These are phyloP conservation scores for Selenicereus undatus DNA, from an alignment of 148 eudicot genomes.

Conservation along the genomic window DNA sequence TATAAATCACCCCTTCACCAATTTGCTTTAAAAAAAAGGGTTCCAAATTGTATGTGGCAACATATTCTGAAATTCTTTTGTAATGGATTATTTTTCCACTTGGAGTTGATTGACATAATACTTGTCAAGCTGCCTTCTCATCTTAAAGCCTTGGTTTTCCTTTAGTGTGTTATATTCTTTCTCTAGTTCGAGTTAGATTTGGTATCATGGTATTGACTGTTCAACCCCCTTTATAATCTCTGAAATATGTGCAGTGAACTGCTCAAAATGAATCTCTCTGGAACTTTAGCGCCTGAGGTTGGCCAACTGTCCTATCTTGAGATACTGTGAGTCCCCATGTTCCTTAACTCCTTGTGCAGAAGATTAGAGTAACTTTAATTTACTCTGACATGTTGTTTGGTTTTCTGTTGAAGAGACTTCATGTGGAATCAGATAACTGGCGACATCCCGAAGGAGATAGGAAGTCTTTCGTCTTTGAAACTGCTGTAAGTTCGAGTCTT, in stretches of 20 bases:
- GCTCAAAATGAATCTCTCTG: constrained; percentile 67
- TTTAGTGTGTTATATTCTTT: not conserved
- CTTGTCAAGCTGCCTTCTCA: not conserved
- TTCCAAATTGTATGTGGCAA: no score
- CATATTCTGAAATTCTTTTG: no score
- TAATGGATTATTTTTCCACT: not conserved
- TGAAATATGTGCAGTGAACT: constrained; percentile 46
- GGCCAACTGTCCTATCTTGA: constrained; percentile 53
- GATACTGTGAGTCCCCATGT: constrained; percentile 53
- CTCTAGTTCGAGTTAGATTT: not conserved
- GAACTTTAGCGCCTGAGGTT: constrained; percentile 68
- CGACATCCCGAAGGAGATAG: constrained; percentile 78
- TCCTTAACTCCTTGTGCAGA: not conserved
- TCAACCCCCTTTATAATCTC: not conserved
- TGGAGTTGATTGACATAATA: not conserved
- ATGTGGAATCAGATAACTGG: constrained; percentile 86
- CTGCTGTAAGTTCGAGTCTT: constrained; percentile 55
- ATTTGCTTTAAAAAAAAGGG: no score
- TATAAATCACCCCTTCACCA: no score
- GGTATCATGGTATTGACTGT: not conserved
- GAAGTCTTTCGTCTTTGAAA: constrained; percentile 54
- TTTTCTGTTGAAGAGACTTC: constrained; percentile 49
- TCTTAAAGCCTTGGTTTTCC: not conserved
- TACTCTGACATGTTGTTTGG: constrained; percentile 7
- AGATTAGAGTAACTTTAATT: not conserved